Base-by-base conservation (phyloP, 2,329 filamentous ascomycete genomes). In the Epichloe festucae region DNA sequence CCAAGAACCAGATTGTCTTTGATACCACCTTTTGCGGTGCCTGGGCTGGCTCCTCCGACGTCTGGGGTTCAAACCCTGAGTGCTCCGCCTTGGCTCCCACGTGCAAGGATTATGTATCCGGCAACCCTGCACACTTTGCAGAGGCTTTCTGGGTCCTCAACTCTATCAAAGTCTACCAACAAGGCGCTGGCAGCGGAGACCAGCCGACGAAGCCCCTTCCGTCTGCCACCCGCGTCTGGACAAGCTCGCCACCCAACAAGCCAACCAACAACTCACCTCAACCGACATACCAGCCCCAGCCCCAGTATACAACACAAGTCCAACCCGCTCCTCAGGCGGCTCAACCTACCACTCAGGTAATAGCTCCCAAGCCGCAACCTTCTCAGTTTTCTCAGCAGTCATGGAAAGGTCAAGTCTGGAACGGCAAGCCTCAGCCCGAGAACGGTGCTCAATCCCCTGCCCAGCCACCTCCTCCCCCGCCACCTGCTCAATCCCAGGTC, bases 11-110 rank as follows among this genome's bases (percentile, higher is more conserved):
- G 59, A 81, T 96, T 56, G 78, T 91, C 56, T 83, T 93, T 66
- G 81, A 91, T 68, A 93, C 83, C 1, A 86, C 85, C 5, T 88
- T 95, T 65, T 96, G 90, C 67, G 90, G 90, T 19, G 79, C 85
- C 62, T 95, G 89, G 89, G 89, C 89, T 7, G 87, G 87, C 23
- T 64, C 71, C 42, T 58, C 58, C 14, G 52, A 56, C 4, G 79
- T 82, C 36, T 95, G 85, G 84, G 60, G 62, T 47, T 61, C 65
- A 35, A 74, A 82, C 54, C 55, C 67, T 4, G 74, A 76, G 43
- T 90, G 86, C 65, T 68, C 74, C 1, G 68, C 75, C 41, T 72
- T 79, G 57, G 85, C 80, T 0, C 55, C 67, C 40, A 82, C 81
- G 1, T 95, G 90, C 71, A 63, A 82, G 31, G 78, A 80, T 23